These are phyloP conservation scores for Boletus sp. DNA, from an alignment of 768 basidiomycete genomes.

Conservation along the genomic window DNA sequence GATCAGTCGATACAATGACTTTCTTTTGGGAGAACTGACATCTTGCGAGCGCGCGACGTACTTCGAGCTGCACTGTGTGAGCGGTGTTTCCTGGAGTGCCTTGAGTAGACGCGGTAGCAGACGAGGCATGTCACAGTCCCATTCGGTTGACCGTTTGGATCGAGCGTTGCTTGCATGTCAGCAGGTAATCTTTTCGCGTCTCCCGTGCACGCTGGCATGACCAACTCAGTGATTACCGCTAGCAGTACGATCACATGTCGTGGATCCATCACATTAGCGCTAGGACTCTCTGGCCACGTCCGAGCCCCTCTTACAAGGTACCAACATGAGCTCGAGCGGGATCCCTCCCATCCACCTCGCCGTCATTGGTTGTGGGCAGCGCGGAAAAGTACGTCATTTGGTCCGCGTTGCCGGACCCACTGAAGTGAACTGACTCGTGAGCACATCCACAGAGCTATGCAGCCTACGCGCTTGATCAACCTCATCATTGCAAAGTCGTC, in stretches of 20 bases:
- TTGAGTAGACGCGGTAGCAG: slow-evolving; percentile 63
- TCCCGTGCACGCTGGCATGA: too few species aligned
- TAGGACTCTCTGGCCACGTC: slow-evolving; percentile 35
- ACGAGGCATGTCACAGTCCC: slow-evolving; percentile 73
- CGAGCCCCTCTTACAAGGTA: slow-evolving; percentile 22
- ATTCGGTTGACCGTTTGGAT: too few species aligned
- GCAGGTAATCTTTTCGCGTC: background rate
- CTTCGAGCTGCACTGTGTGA: slow-evolving; percentile 4
- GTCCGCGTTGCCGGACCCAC: too few species aligned
- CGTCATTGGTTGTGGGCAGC: slow-evolving; percentile 79
- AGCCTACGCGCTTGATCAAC: too few species aligned
- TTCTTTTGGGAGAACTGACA: slow-evolving; percentile 19
- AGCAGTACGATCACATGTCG: slow-evolving; percentile 20
- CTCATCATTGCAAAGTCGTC: too few species aligned
- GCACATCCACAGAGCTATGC: slow-evolving; percentile 51
- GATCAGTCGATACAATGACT: slow-evolving; percentile 35
- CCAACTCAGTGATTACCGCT: background rate
- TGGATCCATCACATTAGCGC: slow-evolving; percentile 27
- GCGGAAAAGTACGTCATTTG: too few species aligned
- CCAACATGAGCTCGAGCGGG: slow-evolving; percentile 13
- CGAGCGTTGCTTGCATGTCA: too few species aligned
- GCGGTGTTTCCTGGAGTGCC: too few species aligned
- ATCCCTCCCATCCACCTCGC: slow-evolving; percentile 45
- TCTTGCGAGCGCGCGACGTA: slow-evolving; percentile 9
- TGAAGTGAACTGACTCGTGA: background rate